phyloP scores from a whole-genome alignment of 768 basidiomycete species.

The Leccinum subgranulosum region DNA sequence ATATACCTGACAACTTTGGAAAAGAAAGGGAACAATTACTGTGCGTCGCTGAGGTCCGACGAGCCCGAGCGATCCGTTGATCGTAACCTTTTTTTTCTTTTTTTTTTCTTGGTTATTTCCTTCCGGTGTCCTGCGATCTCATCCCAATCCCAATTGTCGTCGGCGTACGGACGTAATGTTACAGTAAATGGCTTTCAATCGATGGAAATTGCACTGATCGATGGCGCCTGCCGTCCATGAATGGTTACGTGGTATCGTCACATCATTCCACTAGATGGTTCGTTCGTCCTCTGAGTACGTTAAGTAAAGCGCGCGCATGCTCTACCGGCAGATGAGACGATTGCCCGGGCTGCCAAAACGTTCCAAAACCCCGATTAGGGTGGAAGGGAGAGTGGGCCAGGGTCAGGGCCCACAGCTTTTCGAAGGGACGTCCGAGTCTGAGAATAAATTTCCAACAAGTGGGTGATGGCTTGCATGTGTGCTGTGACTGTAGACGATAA shows the following conservation, averaged over 20 bases:
- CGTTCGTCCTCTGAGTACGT: background rate
- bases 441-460: background rate
- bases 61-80: slow-evolving; percentile 15
- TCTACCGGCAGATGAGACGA: background rate
- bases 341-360: background rate
- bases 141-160: slow-evolving; percentile 6
- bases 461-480: background rate
- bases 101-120: background rate
- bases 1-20: background rate
- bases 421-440: background rate
- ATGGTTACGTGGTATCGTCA: slow-evolving; percentile 1
- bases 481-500: background rate
- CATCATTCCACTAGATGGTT: background rate
- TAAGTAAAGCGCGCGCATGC: background rate
- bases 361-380: background rate
- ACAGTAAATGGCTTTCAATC: slow-evolving; percentile 6
- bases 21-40: background rate
- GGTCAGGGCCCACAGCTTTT: background rate
- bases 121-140: background rate
- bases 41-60: background rate
- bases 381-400: background rate
- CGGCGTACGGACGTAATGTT: slow-evolving; percentile 16
- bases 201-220: slow-evolving; percentile 17
- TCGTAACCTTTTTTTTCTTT: slow-evolving; percentile 3
- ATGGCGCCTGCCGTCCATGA: slow-evolving; percentile 12